Base-by-base conservation (phyloP, 805 yeast genomes). In the Wickerhamomyces alni region DNA sequence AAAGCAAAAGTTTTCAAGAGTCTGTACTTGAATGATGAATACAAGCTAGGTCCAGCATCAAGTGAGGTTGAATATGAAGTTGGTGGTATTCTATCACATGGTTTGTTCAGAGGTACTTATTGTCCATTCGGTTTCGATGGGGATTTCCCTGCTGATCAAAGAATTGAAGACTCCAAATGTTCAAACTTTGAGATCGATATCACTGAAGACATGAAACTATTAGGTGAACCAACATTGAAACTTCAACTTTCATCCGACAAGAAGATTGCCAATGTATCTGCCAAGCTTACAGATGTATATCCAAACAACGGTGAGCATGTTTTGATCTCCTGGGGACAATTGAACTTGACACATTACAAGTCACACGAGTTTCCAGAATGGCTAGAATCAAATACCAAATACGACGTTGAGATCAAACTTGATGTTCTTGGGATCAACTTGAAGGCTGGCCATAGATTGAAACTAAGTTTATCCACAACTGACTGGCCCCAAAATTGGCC, bases 401-500 rank as follows among this genome's bases (percentile, higher is more conserved):
- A 68, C 41, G 58, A 63, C 13, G 53, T 68, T 25, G 39, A 46
- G 11, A 42, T 69, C 34, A 56, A 58, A 26, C 46, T 69, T 15
- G 74, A 70, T 48, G 70, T 67, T 8, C 40, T 67, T 12, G 74
- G 74, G 30, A 51, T 62, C 36, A 59, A 59, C 27, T 41, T 61
- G 11, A 51, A 42, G 9, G 53, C 54, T 35, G 72, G 70, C 9
- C 73, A 70, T 43, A 58, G 49, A 33, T 40, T 70, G 17, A 57
- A 67, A 44, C 47, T 69, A 11, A 67, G 70, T 0, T 55, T 70
- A 33, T 67, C 73, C 8, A 59, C 74, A 1, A 58, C 69, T 26
- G 74, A 69, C 43, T 70, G 75, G 74, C 74, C 74, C 10, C 70
- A 66, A 39, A 58, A 59, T 26, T 70, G 74, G 74, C 74, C 75